Evolutionary conservation across 139 green algal species (phyloP).

Genomic region (Picochlorum sp.): DNA sequence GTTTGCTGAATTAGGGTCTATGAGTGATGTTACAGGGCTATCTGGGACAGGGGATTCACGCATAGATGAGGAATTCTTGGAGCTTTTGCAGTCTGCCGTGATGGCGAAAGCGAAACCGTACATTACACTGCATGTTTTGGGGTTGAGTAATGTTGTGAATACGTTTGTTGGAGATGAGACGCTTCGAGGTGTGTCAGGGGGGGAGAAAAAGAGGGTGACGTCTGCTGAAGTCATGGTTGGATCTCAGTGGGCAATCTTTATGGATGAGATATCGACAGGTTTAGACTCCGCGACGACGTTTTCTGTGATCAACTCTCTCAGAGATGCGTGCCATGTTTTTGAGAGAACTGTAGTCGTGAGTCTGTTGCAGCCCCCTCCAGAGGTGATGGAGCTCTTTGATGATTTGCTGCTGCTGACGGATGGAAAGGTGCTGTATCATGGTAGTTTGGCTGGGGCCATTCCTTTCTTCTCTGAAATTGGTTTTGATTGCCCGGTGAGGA

Average conservation of each 20-base stretch:
- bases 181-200: conserved; percentile 52
- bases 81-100: conserved; percentile 23
- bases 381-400: conserved; percentile 61
- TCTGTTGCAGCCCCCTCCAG: conserved; percentile 80
- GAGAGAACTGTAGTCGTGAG: conserved; percentile 47
- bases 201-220: conserved; percentile 61
- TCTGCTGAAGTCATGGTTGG: conserved; percentile 57
- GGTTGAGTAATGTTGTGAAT: conserved; percentile 17
- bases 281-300: conserved; percentile 68
- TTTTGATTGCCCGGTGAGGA: conserved; percentile 56
- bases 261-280: conserved; percentile 48
- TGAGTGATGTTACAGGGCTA: background rate
- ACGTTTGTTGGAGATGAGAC: conserved; percentile 25
- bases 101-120: conserved; percentile 9
- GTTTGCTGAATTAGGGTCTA: background rate
- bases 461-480: conserved; percentile 53
- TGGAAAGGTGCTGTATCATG: conserved; percentile 55
- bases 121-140: conserved; percentile 18
- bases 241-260: conserved; percentile 13
- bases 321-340: conserved; percentile 25
- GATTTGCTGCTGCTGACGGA: conserved; percentile 60
- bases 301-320: conserved; percentile 37
- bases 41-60: background rate
- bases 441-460: conserved; percentile 43
- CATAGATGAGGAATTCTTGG: conserved; percentile 6